Evolutionary conservation across 1,139 yeast genomes (phyloP).

Genomic region (Scheffersomyces quercinus): DNA sequence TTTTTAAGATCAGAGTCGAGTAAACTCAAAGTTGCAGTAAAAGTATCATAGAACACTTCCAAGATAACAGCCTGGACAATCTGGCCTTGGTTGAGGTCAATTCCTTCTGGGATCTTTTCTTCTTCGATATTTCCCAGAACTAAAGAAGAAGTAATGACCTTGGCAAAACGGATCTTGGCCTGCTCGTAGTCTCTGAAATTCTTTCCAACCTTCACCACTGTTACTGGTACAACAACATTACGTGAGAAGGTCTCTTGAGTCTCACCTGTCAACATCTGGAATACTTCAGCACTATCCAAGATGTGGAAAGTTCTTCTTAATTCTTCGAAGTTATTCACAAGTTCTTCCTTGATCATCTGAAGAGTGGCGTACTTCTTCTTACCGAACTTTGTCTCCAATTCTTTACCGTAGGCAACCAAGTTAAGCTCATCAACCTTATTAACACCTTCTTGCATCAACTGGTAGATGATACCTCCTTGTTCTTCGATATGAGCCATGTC

Average conservation of each 20-base stretch:
- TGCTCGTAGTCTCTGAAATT: conserved; percentile 37
- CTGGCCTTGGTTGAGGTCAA: conserved; percentile 61
- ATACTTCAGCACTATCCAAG: conserved; percentile 71
- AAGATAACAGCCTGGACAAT: conserved; percentile 83
- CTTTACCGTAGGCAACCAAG: conserved; percentile 91
- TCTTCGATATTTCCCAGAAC: conserved; percentile 74
- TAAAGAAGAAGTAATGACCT: conserved; percentile 73
- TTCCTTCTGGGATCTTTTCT: conserved; percentile 58
- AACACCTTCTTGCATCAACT: conserved; percentile 79
- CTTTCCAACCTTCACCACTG: conserved; percentile 57
- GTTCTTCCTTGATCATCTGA: conserved; percentile 85
- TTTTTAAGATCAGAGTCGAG: conserved; percentile 63
- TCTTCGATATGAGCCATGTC: conserved; percentile 78
- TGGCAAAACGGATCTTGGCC: conserved; percentile 41
- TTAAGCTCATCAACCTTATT: conserved; percentile 85
- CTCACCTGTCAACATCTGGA: conserved; percentile 90
- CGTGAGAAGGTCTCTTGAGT: conserved; percentile 64
- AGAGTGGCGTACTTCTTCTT: conserved; percentile 80
- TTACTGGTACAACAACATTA: conserved; percentile 80
- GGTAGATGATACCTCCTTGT: conserved; percentile 81
- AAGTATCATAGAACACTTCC: conserved; percentile 67
- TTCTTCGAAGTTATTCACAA: conserved; percentile 85
- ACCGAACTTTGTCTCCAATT: conserved; percentile 73
- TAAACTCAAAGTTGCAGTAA: conserved; percentile 74
- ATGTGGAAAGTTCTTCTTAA: conserved; percentile 70